Conservation (phyloP, 2,329 filamentous ascomycete species). For the Trichoderma lentiforme region DNA sequence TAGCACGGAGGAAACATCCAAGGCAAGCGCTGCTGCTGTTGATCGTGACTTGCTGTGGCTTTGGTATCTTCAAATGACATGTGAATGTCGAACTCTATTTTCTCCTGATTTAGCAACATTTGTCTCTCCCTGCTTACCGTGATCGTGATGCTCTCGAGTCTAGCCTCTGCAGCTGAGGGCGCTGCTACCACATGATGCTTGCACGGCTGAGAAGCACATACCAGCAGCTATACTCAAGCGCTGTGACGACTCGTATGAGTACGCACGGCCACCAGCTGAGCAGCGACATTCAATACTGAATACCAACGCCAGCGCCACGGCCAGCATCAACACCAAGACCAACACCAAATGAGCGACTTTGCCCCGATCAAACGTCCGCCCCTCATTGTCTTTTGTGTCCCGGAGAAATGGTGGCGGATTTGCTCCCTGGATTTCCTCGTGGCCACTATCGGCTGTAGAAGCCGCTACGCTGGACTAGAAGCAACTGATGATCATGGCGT, state of each 20-base stretch:
- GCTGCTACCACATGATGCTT: background rate
- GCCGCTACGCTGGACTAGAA: background rate
- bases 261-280: background rate
- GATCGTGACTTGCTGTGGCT: background rate
- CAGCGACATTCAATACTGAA: background rate
- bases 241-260: background rate
- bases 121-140: background rate
- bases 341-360: background rate
- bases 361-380: background rate
- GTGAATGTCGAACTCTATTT: background rate
- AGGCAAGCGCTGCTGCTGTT: background rate
- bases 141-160: background rate
- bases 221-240: background rate
- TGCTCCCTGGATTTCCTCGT: background rate
- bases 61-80: background rate
- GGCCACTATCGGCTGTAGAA: background rate
- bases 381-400: background rate
- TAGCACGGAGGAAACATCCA: background rate
- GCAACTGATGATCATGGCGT: slow-evolving; percentile 8
- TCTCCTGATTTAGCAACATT: background rate
- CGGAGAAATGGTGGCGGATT: slow-evolving; percentile 9
- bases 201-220: background rate
- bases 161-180: slow-evolving; percentile 1
- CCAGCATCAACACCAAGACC: background rate
- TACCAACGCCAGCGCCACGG: background rate